These are phyloP conservation scores for Lasiosphaeria hispida DNA, from an alignment of 495 filamentous ascomycete species.

Conservation along the genomic window DNA sequence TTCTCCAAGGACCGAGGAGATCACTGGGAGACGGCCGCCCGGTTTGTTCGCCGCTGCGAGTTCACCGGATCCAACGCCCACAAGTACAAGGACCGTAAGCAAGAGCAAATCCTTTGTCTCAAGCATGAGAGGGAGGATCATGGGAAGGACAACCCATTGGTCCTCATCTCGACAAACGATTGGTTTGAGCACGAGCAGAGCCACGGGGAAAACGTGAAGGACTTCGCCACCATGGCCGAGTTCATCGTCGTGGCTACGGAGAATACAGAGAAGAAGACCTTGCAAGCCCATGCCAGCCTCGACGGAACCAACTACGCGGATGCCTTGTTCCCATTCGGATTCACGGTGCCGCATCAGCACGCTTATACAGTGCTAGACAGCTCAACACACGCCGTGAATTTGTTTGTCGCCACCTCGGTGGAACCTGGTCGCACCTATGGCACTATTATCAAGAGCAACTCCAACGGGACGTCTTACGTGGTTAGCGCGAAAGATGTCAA, in stretches of 20 bases:
- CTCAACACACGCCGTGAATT: constrained; percentile 86
- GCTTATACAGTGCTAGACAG: constrained; percentile 92
- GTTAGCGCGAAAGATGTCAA: constrained; percentile 76
- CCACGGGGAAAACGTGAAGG: constrained; percentile 66
- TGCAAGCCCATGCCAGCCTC: constrained; percentile 77
- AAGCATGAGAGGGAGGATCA: constrained; percentile 65
- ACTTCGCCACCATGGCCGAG: constrained; percentile 89
- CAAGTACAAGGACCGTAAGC: constrained; percentile 61
- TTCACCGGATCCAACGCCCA: constrained; percentile 67
- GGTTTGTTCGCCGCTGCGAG: constrained; percentile 71
- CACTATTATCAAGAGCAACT: constrained; percentile 95
- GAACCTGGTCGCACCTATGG: constrained; percentile 64
- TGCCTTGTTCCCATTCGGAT: constrained; percentile 79
- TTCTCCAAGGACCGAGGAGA: constrained; percentile 72
- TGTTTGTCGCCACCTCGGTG: constrained; percentile 73
- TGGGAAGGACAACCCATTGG: constrained; percentile 57
- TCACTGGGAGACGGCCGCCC: constrained; percentile 65
- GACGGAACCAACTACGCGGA: constrained; percentile 79
- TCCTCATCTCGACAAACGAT: constrained; percentile 70
- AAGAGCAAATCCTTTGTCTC: constrained; percentile 78
- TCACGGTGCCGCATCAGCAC: constrained; percentile 67
- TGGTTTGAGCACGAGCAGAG: constrained; percentile 62
- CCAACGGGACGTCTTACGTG: constrained; percentile 93
- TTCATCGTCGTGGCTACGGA: constrained; percentile 87
- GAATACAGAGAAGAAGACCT: constrained; percentile 58